phyloP scores from a whole-genome alignment of 352 stramenopile species.

The Pythium apleroticum region DNA sequence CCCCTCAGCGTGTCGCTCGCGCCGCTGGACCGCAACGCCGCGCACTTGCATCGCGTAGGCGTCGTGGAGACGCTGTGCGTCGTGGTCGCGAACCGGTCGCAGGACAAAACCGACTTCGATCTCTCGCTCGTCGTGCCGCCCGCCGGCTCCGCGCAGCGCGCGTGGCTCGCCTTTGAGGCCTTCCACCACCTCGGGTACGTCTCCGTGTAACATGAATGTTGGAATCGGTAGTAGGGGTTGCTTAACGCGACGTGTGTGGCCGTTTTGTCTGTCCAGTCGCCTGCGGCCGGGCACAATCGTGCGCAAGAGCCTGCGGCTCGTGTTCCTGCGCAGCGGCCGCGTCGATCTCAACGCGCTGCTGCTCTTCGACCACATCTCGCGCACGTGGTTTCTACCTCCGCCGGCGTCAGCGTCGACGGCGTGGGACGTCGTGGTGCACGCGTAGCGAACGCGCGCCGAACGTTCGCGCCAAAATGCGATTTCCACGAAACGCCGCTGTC shows the following conservation, averaged over 20 bases:
- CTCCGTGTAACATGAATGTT: neutral
- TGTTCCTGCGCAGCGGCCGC: constrained; percentile 46
- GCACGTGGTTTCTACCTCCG: constrained; percentile 58
- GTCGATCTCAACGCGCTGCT: constrained; percentile 46
- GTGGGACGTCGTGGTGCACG: constrained; percentile 34
- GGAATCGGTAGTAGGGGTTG: neutral
- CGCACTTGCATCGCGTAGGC: constrained; percentile 20
- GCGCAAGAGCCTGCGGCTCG: constrained; percentile 59
- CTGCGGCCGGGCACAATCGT: constrained; percentile 48
- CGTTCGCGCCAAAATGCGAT: neutral
- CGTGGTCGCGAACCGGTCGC: constrained; percentile 54
- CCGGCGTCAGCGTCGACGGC: constrained; percentile 5
- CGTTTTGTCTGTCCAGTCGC: constrained; percentile 26
- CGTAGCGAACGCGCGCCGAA: constrained; percentile 8
- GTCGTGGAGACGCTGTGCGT: constrained; percentile 42
- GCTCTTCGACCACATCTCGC: constrained; percentile 57
- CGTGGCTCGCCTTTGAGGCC: constrained; percentile 58
- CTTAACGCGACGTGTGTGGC: neutral
- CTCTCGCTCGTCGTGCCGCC: constrained; percentile 56
- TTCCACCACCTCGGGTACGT: constrained; percentile 65
- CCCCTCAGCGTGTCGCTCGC: constrained; percentile 45
- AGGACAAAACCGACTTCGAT: constrained; percentile 43
- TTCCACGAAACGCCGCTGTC: constrained; percentile 20
- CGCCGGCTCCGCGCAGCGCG: constrained; percentile 1
- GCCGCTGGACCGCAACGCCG: constrained; percentile 21